Evolutionary conservation across 768 basidiomycete species (phyloP).

Genomic region (Tylopilus sp.): DNA sequence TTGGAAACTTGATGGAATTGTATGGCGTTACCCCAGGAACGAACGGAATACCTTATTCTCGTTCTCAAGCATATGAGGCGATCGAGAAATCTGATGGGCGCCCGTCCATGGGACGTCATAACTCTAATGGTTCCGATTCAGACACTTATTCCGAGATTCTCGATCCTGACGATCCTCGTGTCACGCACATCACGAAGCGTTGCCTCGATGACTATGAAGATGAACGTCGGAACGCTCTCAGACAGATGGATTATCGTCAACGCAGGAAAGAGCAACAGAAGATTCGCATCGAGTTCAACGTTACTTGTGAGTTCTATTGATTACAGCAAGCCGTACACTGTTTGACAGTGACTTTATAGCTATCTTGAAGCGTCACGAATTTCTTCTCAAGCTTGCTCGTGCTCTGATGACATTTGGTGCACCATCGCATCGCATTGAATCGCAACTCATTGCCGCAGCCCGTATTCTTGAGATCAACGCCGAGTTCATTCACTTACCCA

Average conservation of each 20-base stretch:
- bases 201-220: constrained; percentile 59
- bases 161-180: constrained; percentile 70
- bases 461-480: constrained; percentile 88
- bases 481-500: constrained; percentile 85
- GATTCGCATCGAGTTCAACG: constrained; percentile 70
- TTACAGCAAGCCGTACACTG: not conserved
- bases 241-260: constrained; percentile 63
- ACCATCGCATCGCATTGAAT: constrained; percentile 91
- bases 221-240: constrained; percentile 55
- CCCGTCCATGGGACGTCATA: constrained; percentile 28
- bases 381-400: constrained; percentile 80
- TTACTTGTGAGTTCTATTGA: constrained; percentile 51
- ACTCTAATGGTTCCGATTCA: constrained; percentile 44
- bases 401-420: constrained; percentile 91
- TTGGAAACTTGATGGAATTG: constrained; percentile 31
- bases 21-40: constrained; percentile 24
- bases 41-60: constrained; percentile 25
- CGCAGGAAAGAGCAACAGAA: constrained; percentile 64
- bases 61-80: constrained; percentile 19
- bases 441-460: constrained; percentile 85
- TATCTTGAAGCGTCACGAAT: constrained; percentile 77
- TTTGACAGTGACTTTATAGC: constrained; percentile 39
- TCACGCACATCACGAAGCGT: constrained; percentile 53
- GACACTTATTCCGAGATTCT: constrained; percentile 47
- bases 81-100: constrained; percentile 5